Conservation (phyloP, 192 early-diverging fungal genomes). For the Rhizophagus sp. region DNA sequence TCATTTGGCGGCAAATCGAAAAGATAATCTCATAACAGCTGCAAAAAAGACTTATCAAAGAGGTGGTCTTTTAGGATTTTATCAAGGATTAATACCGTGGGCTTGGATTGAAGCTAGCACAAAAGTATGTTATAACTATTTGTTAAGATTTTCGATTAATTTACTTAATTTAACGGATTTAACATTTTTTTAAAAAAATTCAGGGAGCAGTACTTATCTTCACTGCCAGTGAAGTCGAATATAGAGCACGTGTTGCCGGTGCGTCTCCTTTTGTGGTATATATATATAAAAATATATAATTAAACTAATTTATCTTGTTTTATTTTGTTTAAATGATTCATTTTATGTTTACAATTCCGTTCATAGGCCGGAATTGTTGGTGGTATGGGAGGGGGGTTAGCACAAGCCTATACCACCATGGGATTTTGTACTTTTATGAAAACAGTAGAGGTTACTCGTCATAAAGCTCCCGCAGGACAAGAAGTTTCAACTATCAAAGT, state of each 20-base stretch:
- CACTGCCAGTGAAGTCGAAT: slow-evolving; percentile 64
- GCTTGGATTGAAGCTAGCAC: slow-evolving; percentile 65
- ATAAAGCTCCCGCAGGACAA: slow-evolving; percentile 69
- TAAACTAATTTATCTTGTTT: neutral
- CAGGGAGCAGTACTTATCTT: slow-evolving; percentile 61
- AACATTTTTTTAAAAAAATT: neutral
- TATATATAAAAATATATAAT: neutral
- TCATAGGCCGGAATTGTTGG: slow-evolving; percentile 82
- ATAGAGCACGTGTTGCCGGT: slow-evolving; percentile 50
- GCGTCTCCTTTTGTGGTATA: slow-evolving; percentile 52
- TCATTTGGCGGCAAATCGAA: slow-evolving; percentile 92
- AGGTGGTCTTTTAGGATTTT: slow-evolving; percentile 90
- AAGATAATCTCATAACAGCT: slow-evolving; percentile 72
- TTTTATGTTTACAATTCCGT: slow-evolving; percentile 31
- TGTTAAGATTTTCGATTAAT: neutral
- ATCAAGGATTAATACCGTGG: slow-evolving; percentile 82
- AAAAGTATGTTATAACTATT: slow-evolving; percentile 35
- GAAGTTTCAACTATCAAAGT: slow-evolving; percentile 77
- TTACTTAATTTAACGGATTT: neutral
- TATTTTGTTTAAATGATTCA: neutral
- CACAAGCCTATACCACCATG: slow-evolving; percentile 98
- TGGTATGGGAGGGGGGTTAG: slow-evolving; percentile 93
- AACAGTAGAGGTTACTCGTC: slow-evolving; percentile 97
- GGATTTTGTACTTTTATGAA: slow-evolving; percentile 99
- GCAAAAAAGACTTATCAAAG: slow-evolving; percentile 77